These are phyloP conservation scores for Miscanthus lutarioriparius DNA, from an alignment of 176 grass and related monocot genomes.

Conservation along the genomic window DNA sequence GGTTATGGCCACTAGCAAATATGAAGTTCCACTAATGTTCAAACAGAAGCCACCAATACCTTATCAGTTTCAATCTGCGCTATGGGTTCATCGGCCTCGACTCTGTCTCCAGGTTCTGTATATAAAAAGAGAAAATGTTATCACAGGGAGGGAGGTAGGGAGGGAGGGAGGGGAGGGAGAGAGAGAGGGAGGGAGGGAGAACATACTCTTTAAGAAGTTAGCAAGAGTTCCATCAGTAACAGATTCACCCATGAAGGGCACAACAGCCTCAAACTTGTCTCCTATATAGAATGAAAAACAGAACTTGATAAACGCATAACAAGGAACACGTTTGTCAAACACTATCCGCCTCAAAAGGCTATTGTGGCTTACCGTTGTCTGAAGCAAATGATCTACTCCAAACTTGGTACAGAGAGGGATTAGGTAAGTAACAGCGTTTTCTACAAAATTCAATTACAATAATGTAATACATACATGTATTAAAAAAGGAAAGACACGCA, in stretches of 20 bases:
- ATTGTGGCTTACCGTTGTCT: slow-evolving; percentile 62
- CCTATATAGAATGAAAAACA: slow-evolving; percentile 40
- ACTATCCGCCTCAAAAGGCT: not conserved
- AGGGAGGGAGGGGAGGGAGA: fast-evolving
- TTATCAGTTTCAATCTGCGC: slow-evolving; percentile 99
- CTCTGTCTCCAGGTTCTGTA: slow-evolving; percentile 87
- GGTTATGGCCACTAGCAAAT: slow-evolving; percentile 7
- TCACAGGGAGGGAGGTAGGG: not conserved
- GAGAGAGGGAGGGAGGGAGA: not conserved
- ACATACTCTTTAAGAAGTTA: slow-evolving; percentile 88
- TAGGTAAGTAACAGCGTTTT: slow-evolving; percentile 47
- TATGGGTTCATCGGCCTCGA: slow-evolving; percentile 89
- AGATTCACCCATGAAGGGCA: slow-evolving; percentile 99
- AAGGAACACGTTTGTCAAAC: not conserved
- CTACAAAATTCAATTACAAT: slow-evolving; percentile 28
- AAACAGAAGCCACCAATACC: slow-evolving; percentile 36
- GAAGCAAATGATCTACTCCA: slow-evolving; percentile 92
- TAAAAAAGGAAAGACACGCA: not conserved
- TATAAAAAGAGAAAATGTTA: slow-evolving; percentile 25
- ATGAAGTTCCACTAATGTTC: not conserved
- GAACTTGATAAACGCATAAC: slow-evolving; percentile 12
- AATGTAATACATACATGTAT: not conserved
- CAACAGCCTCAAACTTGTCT: slow-evolving; percentile 79
- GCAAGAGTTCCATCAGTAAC: slow-evolving; percentile 98
- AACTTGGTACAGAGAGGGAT: slow-evolving; percentile 63